phyloP scores from a whole-genome alignment of 1,284 basidiomycete genomes.

The Sporisorium reilianum region DNA sequence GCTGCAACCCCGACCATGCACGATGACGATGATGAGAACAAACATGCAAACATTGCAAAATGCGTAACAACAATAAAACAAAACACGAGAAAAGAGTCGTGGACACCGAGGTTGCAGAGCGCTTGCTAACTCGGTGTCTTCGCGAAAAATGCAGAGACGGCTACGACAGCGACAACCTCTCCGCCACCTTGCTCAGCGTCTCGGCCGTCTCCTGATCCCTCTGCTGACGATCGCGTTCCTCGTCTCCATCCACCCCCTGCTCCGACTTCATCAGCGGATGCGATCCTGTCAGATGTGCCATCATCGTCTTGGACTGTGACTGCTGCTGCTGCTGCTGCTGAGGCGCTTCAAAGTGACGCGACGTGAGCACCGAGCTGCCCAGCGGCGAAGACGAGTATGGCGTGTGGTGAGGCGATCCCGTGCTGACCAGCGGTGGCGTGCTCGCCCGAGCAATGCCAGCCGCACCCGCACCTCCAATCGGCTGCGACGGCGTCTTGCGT shows the following conservation, averaged over 20 bases:
- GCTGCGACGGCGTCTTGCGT: conserved; percentile 25
- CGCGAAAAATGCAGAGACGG: neutral
- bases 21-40: neutral
- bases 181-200: conserved; percentile 41
- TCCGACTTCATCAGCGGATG: conserved; percentile 19
- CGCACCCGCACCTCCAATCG: neutral
- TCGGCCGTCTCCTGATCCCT: conserved; percentile 41
- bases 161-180: conserved; percentile 38
- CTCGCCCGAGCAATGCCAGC: conserved; percentile 11
- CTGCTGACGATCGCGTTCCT: conserved; percentile 23
- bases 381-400: conserved; percentile 47
- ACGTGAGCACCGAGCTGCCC: conserved; percentile 37
- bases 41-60: conserved; percentile 1
- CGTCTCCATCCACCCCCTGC: neutral
- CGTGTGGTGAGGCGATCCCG: conserved; percentile 37
- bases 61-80: neutral
- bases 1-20: neutral
- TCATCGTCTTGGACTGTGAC: conserved; percentile 9
- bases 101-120: neutral
- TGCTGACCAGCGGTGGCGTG: conserved; percentile 21
- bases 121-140: neutral
- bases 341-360: conserved; percentile 33
- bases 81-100: neutral
- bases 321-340: conserved; percentile 20
- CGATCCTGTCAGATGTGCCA: conserved; percentile 7